Conservation (phyloP, 306 rosid species). For the Acacia crassicarpa region DNA sequence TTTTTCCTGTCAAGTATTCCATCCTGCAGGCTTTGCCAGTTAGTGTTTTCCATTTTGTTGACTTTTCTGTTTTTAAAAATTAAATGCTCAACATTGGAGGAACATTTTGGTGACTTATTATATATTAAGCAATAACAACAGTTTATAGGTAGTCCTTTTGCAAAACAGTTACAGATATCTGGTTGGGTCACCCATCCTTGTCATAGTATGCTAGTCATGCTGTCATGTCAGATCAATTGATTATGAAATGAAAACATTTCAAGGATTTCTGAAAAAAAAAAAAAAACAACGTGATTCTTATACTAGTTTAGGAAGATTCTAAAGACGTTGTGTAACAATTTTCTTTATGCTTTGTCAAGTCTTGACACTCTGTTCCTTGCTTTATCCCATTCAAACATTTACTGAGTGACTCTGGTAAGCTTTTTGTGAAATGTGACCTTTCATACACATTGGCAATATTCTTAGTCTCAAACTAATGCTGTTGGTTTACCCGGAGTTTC, state of each 20-base stretch:
- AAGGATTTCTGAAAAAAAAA: not conserved
- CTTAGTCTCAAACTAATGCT: not conserved
- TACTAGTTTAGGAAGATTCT: slow-evolving; percentile 15
- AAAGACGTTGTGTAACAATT: slow-evolving; percentile 9
- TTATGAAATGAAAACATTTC: slow-evolving; percentile 12
- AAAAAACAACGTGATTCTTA: not conserved
- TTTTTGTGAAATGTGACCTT: slow-evolving; percentile 24
- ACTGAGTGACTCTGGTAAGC: slow-evolving; percentile 89
- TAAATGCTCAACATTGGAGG: not conserved
- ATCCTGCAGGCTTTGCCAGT: slow-evolving; percentile 5
- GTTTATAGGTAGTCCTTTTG: not conserved
- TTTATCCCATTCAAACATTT: slow-evolving; percentile 22
- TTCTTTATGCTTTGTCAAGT: slow-evolving; percentile 14
- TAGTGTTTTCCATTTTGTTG: not conserved
- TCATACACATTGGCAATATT: not conserved
- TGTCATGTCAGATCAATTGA: not conserved
- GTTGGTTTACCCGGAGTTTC: not conserved
- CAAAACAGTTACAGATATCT: not conserved
- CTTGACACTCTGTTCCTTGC: slow-evolving; percentile 10
- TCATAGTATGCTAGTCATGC: slow-evolving; percentile 25
- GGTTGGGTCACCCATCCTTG: not conserved
- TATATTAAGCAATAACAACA: not conserved
- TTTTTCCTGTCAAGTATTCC: slow-evolving; percentile 2
- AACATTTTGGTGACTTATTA: slow-evolving; percentile 10
- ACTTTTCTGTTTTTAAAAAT: not conserved